Evolutionary conservation across 225 moss, liverwort and hornwort genomes (phyloP).

Genomic region (Polytrichum formosum): DNA sequence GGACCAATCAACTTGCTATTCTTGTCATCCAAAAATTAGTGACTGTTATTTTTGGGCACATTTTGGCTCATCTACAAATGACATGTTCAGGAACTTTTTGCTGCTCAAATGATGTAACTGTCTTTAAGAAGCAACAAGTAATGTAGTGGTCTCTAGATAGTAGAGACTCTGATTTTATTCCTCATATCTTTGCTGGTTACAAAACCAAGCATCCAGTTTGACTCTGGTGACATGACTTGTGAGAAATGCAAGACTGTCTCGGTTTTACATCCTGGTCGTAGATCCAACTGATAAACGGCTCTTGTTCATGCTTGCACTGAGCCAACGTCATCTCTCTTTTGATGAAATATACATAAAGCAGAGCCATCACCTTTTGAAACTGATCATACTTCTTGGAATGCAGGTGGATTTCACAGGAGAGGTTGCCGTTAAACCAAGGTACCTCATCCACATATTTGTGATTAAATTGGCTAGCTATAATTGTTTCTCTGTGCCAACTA

Average conservation of each 20-base stretch:
- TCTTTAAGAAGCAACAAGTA: no score
- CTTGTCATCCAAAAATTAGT: no score
- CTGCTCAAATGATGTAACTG: no score
- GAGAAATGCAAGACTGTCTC: not conserved
- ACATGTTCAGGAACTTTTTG: no score
- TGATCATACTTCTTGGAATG: conserved; percentile 14
- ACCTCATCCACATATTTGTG: not conserved
- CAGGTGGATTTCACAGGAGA: conserved; percentile 45
- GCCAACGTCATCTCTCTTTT: no score
- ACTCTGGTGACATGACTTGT: not conserved
- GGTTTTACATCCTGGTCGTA: not conserved
- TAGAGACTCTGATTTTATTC: not conserved
- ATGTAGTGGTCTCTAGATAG: no score
- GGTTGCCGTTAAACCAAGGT: conserved; percentile 31
- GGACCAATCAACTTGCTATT: no score
- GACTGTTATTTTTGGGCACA: no score
- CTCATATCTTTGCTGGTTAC: no score
- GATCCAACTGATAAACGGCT: not conserved
- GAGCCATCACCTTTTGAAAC: not conserved
- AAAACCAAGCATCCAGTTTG: no score
- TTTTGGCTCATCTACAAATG: no score
- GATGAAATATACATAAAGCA: not conserved
- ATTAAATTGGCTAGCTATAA: not conserved
- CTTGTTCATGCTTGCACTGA: no score
- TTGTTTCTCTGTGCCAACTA: not conserved